Evolutionary conservation across 2,329 filamentous ascomycete species (phyloP).

Genomic region (Aspergillus eucalypticola): DNA sequence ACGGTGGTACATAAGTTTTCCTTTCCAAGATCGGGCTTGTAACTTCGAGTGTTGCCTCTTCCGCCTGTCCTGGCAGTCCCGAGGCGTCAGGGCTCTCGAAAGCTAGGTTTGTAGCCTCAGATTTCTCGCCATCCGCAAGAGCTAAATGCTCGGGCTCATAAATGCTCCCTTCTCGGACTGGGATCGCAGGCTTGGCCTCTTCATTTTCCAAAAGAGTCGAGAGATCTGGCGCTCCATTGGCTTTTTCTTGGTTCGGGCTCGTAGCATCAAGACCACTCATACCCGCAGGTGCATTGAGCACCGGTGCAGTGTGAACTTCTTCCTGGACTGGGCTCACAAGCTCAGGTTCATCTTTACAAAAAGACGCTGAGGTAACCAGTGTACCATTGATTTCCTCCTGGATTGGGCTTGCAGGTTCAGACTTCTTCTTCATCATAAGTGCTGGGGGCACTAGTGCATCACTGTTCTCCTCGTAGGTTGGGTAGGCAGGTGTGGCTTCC

Average conservation of each 20-base stretch:
- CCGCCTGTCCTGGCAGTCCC: not conserved
- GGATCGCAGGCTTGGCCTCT: not conserved
- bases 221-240: not conserved
- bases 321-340: too few species aligned
- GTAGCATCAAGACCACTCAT: too few species aligned
- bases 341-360: too few species aligned
- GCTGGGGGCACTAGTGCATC: not conserved
- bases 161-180: not conserved
- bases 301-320: too few species aligned
- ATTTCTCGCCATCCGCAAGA: not conserved
- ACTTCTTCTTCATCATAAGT: not conserved
- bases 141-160: not conserved
- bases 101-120: not conserved
- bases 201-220: not conserved
- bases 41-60: not conserved
- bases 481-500: too few species aligned
- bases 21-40: not conserved
- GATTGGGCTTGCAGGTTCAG: not conserved
- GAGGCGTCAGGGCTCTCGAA: not conserved
- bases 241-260: not conserved
- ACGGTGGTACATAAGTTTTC: not conserved
- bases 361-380: not conserved
- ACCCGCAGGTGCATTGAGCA: too few species aligned
- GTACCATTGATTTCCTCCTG: not conserved
- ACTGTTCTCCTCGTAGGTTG: not conserved